Conservation (phyloP, 176 grass and related monocot species). For the Echinochloa phyllopogon region DNA sequence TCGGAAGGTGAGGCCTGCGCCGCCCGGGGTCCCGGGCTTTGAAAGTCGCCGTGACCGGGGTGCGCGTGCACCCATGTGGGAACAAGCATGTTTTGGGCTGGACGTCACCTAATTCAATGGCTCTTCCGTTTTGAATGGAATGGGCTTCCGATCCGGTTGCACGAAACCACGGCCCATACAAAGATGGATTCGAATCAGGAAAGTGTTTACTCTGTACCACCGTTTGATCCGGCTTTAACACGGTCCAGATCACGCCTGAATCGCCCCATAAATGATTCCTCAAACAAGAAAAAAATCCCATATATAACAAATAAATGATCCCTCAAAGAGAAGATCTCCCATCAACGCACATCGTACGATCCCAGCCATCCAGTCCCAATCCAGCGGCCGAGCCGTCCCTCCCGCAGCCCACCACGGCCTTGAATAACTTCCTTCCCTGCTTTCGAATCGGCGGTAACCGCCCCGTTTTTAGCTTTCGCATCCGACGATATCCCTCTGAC, state of each 20-base stretch:
- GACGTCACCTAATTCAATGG: not conserved
- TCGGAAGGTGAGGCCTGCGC: no score
- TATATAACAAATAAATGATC: not conserved
- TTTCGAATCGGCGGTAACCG: constrained; percentile 24
- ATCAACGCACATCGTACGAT: constrained; percentile 27
- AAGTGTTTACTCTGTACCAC: constrained; percentile 3
- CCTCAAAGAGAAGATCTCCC: not conserved
- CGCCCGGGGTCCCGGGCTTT: no score
- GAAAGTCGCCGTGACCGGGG: no score
- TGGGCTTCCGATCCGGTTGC: not conserved
- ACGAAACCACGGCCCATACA: not conserved
- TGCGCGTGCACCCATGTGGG: no score
- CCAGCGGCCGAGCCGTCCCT: not conserved
- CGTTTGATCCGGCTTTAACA: not conserved
- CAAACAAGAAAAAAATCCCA: not conserved
- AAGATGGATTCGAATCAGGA: not conserved
- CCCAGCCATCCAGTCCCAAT: not conserved
- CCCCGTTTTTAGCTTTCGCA: constrained; percentile 28
- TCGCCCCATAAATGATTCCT: not conserved
- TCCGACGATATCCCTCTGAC: constrained; percentile 25
- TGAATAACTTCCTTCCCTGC: constrained; percentile 5
- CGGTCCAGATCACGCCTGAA: constrained; percentile 39
- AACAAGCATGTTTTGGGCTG: not conserved
- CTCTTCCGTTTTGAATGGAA: not conserved
- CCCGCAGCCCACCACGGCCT: not conserved